Percentiles rank a stretch among this genome's conserved stretches.
Conservation (phyloP, 2,329 filamentous ascomycete species). For the Fusarium concolor region DNA sequence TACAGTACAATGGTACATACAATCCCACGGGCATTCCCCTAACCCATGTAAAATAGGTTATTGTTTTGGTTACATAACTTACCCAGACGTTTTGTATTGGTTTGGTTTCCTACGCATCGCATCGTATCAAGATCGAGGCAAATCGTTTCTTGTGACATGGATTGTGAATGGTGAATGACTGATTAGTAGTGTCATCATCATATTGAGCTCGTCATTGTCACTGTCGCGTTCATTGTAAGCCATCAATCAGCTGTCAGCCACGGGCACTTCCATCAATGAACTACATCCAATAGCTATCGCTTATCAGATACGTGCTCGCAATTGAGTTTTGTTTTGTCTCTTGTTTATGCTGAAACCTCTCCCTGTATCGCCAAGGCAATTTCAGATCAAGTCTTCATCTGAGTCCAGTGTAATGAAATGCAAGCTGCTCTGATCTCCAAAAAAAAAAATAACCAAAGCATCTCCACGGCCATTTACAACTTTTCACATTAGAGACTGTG, state of each 20-base stretch:
- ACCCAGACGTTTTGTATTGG: no score
- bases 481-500: background rate
- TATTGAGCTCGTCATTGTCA: conserved; percentile 14
- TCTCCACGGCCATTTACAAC: conserved; percentile 11
- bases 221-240: conserved; percentile 5
- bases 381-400: conserved; percentile 12
- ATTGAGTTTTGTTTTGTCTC: conserved; percentile 27
- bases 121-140: conserved; percentile 27
- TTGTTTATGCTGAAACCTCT: conserved; percentile 26
- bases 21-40: conserved; percentile 29
- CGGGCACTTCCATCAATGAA: conserved; percentile 11
- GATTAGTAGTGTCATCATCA: conserved; percentile 8
- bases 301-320: conserved; percentile 8
- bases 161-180: conserved; percentile 18
- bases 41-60: conserved; percentile 24
- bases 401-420: background rate
- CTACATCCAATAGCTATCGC: conserved; percentile 13
- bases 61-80: background rate
- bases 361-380: conserved; percentile 19
- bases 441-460: conserved; percentile 3
- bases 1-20: conserved; percentile 5
- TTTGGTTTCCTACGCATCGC: conserved; percentile 9
- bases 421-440: background rate
- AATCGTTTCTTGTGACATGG: conserved; percentile 26
- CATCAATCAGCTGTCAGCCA: conserved; percentile 39